phyloP scores from a whole-genome alignment of 2,329 filamentous ascomycete genomes.

The Cladorrhinum sp. region DNA sequence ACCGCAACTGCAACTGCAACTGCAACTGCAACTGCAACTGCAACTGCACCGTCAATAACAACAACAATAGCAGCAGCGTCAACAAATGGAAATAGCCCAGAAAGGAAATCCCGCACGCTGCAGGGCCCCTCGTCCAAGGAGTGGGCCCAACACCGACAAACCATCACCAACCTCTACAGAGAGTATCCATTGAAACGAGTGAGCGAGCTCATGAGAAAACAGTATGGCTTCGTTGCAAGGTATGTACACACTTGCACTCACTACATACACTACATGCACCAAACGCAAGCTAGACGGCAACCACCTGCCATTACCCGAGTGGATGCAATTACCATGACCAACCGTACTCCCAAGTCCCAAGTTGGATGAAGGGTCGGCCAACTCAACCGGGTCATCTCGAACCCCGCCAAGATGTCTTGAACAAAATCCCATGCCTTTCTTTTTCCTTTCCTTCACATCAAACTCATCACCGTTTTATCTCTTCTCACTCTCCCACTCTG shows the following conservation, averaged over 20 bases:
- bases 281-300: neutral
- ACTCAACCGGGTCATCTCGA: neutral
- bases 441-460: neutral
- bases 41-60: neutral
- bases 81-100: constrained; percentile 8
- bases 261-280: neutral
- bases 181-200: constrained; percentile 28
- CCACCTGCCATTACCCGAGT: neutral
- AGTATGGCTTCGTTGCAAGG: constrained; percentile 29
- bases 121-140: constrained; percentile 28
- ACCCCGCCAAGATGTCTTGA: neutral
- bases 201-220: constrained; percentile 27
- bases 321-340: neutral
- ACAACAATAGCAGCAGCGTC: neutral
- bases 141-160: constrained; percentile 27
- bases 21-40: neutral
- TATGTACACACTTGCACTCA: constrained; percentile 9
- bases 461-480: neutral
- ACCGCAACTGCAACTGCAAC: neutral
- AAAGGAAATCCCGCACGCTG: constrained; percentile 25
- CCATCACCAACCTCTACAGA: constrained; percentile 27
- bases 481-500: neutral
- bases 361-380: neutral
- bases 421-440: neutral
- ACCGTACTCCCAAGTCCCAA: neutral